Base-by-base conservation (phyloP, 352 stramenopile genomes). In the Pythium phragmiticola region DNA sequence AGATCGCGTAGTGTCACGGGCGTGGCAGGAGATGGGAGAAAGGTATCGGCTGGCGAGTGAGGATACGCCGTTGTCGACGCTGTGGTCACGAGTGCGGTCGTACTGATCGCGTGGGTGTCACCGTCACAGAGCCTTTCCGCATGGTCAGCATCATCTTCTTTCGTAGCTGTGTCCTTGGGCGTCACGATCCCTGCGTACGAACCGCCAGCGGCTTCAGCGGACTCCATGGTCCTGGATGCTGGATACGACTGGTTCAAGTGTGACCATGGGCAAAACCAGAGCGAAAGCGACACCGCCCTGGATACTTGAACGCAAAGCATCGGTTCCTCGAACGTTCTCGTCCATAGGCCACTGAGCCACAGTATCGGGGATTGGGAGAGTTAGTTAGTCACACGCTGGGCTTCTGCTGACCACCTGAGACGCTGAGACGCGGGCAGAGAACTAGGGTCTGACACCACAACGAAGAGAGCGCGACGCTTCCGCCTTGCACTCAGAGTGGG, bases 1-100 rank as follows among this genome's bases (percentile, higher is more conserved):
- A 57, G 51, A 37, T 70, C 49, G 3, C 65, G 65, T 1, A 71
- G 30, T 7, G 65, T 36, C 7, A 71, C 65, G 21, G 17, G 21
- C 16, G 26, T 14, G 30, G 37, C 2, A 17, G 37, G 9, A 42
- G 37, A 16, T 2, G 9, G 11, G 2, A 17, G 37, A 16, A 3
- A 42, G 37, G 9, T 6, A 42, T 42, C 37, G 2, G 37, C 11
- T 12, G 37, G 37, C 3, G 37, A 12, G 37, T 42, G 9, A 4
- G 37, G 37, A 42, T 42, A 11, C 3, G 34, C 30, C 36, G 55
- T 69, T 26, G 56, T 65, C 9, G 57, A 63, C 9, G 51, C 48
- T 9, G 34, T 65, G 2, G 63, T 55, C 7, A 54, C 52, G n/a
- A 60, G 42, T 7, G 63, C 57, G 3, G 63, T 62, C 17, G 56